Base-by-base conservation (phyloP, 2,329 filamentous ascomycete genomes). In the Ophiostoma sp. region DNA sequence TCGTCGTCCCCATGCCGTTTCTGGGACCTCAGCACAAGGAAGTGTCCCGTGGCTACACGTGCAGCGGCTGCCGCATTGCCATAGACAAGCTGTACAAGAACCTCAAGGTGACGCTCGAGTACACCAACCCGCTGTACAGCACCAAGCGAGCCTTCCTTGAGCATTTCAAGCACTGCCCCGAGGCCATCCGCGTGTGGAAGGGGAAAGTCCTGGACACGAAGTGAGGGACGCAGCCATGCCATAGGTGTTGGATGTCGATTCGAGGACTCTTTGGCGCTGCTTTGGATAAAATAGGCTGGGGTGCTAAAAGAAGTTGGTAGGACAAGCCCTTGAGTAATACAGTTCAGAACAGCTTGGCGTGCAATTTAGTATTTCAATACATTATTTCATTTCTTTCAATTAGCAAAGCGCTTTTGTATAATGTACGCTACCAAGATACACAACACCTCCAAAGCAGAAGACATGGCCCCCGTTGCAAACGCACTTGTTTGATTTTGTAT, bases 1-100 rank as follows among this genome's bases (percentile, higher is more conserved):
- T 64, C 16, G 63, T 60, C 4, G 64, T 66, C 12, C n/a, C 14
- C 12, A 64, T 70, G 69, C 58, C 69, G 16, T 68, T 70, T 14
- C 18, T 70, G 6, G 58, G 67, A n/a, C 64, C 64, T n/a, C 2
- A 6, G 9, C 18, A 3, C 27, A 38, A 42, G 40, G 40, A 36
- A 36, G 66, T 67, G n/a, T 9, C 12, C 12, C 5, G 12, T 18
- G 69, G 69, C 1, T 65, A 47, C 16, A 62, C 42, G 0, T 70
- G 69, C 66, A 40, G 12, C 2, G 66, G 58, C 47, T 70, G 69
- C 40, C 36, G 58, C 3, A 11, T 5, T 5, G 64, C 41, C 3
- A 47, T 64, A 16, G 18, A 45, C 7, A 41, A 12, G 16, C 16
- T 66, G 62, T 68, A 66, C 40, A 58, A 55, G 27, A 16, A 45